phyloP scores from a whole-genome alignment of 2,329 filamentous ascomycete species.

The Orbilia blumenaviensis region DNA sequence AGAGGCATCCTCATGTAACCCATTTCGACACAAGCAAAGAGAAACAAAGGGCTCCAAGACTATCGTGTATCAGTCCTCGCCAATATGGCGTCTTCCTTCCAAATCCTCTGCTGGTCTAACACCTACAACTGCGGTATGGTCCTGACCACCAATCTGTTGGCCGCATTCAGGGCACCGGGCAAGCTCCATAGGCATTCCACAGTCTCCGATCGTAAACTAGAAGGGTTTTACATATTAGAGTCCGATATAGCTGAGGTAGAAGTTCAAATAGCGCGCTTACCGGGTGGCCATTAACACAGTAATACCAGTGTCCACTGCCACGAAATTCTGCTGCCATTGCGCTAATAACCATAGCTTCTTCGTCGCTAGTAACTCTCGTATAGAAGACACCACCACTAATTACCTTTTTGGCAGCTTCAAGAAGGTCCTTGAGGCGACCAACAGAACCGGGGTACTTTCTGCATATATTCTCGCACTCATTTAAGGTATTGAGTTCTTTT shows the following conservation, averaged over 20 bases:
- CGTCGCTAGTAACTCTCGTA: conserved; percentile 64
- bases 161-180: conserved; percentile 72
- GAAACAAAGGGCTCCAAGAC: too few species aligned
- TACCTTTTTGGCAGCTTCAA: conserved; percentile 64
- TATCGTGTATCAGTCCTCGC: conserved; percentile 53
- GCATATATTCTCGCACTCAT: conserved; percentile 40
- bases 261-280: conserved; percentile 29
- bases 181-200: conserved; percentile 72
- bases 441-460: conserved; percentile 46
- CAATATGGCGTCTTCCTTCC: conserved; percentile 59
- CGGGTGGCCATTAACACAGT: conserved; percentile 68
- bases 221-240: background rate
- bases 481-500: conserved; percentile 27
- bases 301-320: conserved; percentile 72
- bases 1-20: too few species aligned
- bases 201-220: conserved; percentile 71
- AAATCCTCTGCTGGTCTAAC: conserved; percentile 66
- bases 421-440: conserved; percentile 61
- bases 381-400: conserved; percentile 65
- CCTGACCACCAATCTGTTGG: conserved; percentile 67
- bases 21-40: too few species aligned
- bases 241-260: background rate
- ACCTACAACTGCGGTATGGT: conserved; percentile 66
- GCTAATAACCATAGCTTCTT: conserved; percentile 65
- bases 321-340: conserved; percentile 67